Base-by-base conservation (phyloP, 2,329 filamentous ascomycete genomes). In the Fusarium sp. region DNA sequence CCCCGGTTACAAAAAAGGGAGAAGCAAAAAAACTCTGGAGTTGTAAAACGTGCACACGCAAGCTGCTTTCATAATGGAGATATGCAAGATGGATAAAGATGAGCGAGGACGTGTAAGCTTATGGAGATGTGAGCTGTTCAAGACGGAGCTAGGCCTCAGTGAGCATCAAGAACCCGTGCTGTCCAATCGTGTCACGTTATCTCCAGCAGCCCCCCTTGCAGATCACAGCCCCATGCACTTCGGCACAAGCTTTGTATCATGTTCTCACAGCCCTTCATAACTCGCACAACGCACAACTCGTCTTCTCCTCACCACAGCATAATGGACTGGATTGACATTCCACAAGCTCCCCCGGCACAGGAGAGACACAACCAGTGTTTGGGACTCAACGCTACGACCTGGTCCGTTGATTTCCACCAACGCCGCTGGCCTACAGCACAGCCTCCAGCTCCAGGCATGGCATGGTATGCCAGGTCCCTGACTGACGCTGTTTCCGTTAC, bases 351-450 rank as follows among this genome's bases (percentile, higher is more conserved):
- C 61, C 69, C 62, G 67, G 73, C 68, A 75, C 65, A 75, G 70
- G 65, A 73, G 71, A 67, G 68, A 73, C 68, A 70, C 52, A 50
- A 44, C 65, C 49, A 72, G 65, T 61, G 70, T 73, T 74, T 74
- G 57, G 69, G 62, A 71, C 46, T 61, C 25, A 57, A 61, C 71
- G 69, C 72, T 74, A 74, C 70, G 54, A 74, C 59, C 56, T 49
- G 34, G 52, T 43, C 67, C 57, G 44, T 57, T 46, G 43, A 66
- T 61, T 65, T 61, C 56, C 62, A 67, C 65, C 64, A 58, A 67
- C 66, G 50, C 59, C 65, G 58, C 45, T 45, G 68, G 52, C 49
- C 48, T 55, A 31, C 31, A 41, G 48, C 34, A 51, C 26, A 51
- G 49, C 49, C 49, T 51, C 49, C 16, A 21, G 31, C 19, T 16